phyloP scores from a whole-genome alignment of 2,329 filamentous ascomycete genomes.

The Orbilia quercus region DNA sequence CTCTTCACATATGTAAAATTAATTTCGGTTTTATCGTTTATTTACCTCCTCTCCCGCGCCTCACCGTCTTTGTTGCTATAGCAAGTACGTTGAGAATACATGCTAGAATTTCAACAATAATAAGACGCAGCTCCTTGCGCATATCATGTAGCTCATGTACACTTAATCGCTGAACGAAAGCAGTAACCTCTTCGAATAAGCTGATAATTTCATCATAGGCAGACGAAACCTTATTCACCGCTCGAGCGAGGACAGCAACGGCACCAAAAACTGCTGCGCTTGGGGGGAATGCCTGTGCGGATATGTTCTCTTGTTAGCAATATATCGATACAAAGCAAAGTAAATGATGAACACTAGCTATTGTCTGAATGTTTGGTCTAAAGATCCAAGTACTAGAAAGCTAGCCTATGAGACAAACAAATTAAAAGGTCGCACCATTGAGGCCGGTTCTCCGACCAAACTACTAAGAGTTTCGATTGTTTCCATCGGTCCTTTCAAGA shows the following conservation, averaged over 20 bases:
- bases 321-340: background rate
- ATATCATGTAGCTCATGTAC: slow-evolving; percentile 4
- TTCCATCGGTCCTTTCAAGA: slow-evolving; percentile 6
- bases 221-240: slow-evolving; percentile 9
- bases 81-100: slow-evolving; percentile 10
- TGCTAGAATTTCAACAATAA: slow-evolving; percentile 11
- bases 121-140: slow-evolving; percentile 4
- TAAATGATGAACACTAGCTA: too few species aligned
- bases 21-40: background rate
- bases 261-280: slow-evolving; percentile 11
- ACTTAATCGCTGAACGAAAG: slow-evolving; percentile 8
- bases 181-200: slow-evolving; percentile 5
- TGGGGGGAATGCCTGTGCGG: slow-evolving; percentile 7
- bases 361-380: too few species aligned
- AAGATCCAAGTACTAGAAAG: too few species aligned
- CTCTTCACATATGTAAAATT: background rate
- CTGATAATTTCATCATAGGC: slow-evolving; percentile 6
- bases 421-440: too few species aligned
- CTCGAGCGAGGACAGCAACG: slow-evolving; percentile 8
- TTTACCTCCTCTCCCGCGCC: slow-evolving; percentile 10
- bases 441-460: background rate
- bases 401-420: too few species aligned
- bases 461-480: slow-evolving; percentile 2
- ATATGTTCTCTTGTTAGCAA: background rate
- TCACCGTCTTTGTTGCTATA: slow-evolving; percentile 8